Evolutionary conservation across 495 filamentous ascomycete genomes (phyloP).

Genomic region (Delitschia confertaspora): DNA sequence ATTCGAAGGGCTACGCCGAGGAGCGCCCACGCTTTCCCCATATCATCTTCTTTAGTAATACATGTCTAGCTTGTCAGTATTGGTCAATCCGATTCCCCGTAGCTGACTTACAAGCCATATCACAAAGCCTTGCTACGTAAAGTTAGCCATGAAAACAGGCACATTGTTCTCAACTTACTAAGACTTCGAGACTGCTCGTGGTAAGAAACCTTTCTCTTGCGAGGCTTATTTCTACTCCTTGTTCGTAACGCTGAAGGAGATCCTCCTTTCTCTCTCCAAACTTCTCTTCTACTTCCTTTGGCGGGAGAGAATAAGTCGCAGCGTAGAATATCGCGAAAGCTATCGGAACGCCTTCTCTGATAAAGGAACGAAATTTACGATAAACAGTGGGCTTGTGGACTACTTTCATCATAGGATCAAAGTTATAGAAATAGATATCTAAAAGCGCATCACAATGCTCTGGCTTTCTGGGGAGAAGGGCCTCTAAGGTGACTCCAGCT

Average conservation of each 20-base stretch:
- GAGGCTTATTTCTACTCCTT: conserved; percentile 21
- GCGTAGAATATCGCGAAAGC: conserved; percentile 24
- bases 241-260: conserved; percentile 15
- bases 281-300: conserved; percentile 11
- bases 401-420: conserved; percentile 24
- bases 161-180: too few species aligned
- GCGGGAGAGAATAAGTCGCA: conserved; percentile 14
- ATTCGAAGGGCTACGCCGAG: conserved; percentile 24
- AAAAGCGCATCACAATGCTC: conserved; percentile 20
- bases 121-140: conserved; percentile 22
- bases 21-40: conserved; percentile 26
- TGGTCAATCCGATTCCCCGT: not conserved
- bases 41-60: conserved; percentile 27
- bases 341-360: conserved; percentile 14
- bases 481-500: conserved; percentile 6
- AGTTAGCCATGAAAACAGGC: too few species aligned
- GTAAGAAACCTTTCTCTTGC: conserved; percentile 24
- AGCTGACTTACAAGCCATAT: conserved; percentile 17
- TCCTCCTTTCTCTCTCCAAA: conserved; percentile 22
- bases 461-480: conserved; percentile 14
- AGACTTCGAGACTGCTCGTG: conserved; percentile 21
- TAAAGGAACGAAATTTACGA: conserved; percentile 14
- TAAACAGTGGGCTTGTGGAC: conserved; percentile 21
- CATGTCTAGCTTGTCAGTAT: conserved; percentile 14
- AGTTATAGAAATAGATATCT: conserved; percentile 20